A percentile compares a stretch with the other conserved stretches of the same genome.
Conservation (phyloP, 225 moss, liverwort and hornwort species). For the Physcomitrium patens region DNA sequence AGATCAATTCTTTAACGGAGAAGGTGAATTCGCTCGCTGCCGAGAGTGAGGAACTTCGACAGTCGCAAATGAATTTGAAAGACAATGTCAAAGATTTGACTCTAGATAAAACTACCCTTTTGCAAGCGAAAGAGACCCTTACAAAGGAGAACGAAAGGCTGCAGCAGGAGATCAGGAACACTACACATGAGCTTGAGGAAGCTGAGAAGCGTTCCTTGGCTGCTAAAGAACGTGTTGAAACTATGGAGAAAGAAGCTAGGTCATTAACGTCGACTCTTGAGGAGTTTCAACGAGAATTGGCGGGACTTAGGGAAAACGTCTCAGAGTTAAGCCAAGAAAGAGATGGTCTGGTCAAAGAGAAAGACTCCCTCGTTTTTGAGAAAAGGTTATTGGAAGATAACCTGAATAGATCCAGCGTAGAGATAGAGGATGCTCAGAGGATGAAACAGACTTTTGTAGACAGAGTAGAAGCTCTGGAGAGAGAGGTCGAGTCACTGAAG, state of each 20-base stretch:
- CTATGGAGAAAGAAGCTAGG: conserved; percentile 36
- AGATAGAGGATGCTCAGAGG: conserved; percentile 37
- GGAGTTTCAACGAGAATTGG: conserved; percentile 32
- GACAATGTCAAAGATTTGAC: conserved; percentile 34
- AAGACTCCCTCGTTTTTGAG: conserved; percentile 33
- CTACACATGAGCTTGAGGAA: conserved; percentile 39
- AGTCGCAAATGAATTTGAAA: conserved; percentile 38
- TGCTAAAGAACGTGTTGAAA: conserved; percentile 24
- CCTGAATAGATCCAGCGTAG: conserved; percentile 29
- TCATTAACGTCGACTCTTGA: conserved; percentile 6
- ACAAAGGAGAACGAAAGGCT: conserved; percentile 36
- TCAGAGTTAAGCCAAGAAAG: conserved; percentile 27
- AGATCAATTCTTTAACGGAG: conserved; percentile 30
- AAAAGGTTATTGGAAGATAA: conserved; percentile 37
- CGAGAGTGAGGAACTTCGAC: conserved; percentile 34
- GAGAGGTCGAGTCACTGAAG: conserved; percentile 38
- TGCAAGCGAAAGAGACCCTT: conserved; percentile 27
- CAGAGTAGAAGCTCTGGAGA: conserved; percentile 28
- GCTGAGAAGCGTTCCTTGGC: conserved; percentile 21
- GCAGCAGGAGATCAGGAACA: conserved; percentile 34
- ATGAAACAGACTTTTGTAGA: conserved; percentile 21
- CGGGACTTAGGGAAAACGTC: conserved; percentile 15
- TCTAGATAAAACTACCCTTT: conserved; percentile 32
- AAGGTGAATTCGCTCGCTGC: conserved; percentile 27
- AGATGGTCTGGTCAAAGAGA: conserved; percentile 27